Base-by-base conservation (phyloP, 1,284 basidiomycete species). In the Cutaneotrichosporon dermatis region DNA sequence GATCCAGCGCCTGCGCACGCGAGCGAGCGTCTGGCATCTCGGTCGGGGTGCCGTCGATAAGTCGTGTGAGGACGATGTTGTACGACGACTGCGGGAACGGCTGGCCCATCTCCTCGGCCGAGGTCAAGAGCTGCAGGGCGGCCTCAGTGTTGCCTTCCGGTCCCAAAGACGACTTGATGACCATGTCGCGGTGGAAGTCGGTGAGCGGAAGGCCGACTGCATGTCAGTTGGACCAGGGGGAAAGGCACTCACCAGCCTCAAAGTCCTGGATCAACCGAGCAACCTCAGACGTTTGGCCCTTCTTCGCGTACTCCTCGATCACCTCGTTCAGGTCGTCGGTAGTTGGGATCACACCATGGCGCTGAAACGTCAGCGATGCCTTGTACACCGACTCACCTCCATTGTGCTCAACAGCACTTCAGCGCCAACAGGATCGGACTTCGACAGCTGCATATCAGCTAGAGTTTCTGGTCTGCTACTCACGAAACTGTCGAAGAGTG, bases 1-100 rank as follows among this genome's bases (percentile, higher is more conserved):
- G 82, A 69, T 97, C 91, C 91, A 91, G 96, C 0, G 90, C 92
- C 61, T 90, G 86, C 0, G 88, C 86, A 54, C 65, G 72, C 11
- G 57, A 69, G 51, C 61, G 72, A 37, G 69, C 62, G 48, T 60
- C 61, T 10, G 70, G 61, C n/a, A 68, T 59, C 6, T 50, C 48
- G 11, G 52, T 49, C 25, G 56, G 50, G 3, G 69, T 58, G 2
- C 66, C 66, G 46, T 53, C 59, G 11, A 74, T 67, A 11, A 80
- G 73, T 45, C 70, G 69, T n/a, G 56, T 15, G 7, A 80, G 69
- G 39, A 80, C 65, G 48, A 72, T 42, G 33, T 70, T 68, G 67
- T 80, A 81, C 0, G 74, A 73, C 6, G 69, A 69, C 64, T 78
- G 75, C 0, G 78, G 74, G 11, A 79, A 74, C 4, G 75, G 72